Evolutionary conservation across 176 grass and related monocot species (phyloP).

Genomic region (Carex littledalei): DNA sequence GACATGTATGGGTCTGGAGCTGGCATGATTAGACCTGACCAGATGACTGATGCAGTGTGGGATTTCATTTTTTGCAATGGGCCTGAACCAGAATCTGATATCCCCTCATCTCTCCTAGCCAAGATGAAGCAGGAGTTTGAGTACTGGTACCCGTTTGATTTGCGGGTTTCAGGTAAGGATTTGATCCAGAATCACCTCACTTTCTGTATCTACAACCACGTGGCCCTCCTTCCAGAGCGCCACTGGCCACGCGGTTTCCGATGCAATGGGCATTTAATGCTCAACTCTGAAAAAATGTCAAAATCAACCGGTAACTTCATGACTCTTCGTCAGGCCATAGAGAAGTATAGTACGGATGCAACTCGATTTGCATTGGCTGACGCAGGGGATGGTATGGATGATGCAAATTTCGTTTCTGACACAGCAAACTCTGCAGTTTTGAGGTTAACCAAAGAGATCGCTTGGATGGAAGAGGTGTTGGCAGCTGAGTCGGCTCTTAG

Average conservation of each 20-base stretch:
- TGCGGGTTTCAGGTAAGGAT: conserved; percentile 78
- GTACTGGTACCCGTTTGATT: conserved; percentile 84
- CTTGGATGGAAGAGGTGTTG: conserved; percentile 81
- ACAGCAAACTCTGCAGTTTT: conserved; percentile 74
- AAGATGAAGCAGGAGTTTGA: conserved; percentile 82
- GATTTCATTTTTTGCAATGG: conserved; percentile 61
- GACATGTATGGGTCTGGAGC: conserved; percentile 58
- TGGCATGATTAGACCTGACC: conserved; percentile 38
- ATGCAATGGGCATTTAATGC: conserved; percentile 82
- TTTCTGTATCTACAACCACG: conserved; percentile 79
- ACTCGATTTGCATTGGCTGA: conserved; percentile 83
- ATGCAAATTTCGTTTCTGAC: conserved; percentile 85
- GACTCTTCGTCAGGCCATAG: conserved; percentile 56
- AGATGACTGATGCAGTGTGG: conserved; percentile 79
- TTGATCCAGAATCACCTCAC: conserved; percentile 79
- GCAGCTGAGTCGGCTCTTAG: conserved; percentile 49
- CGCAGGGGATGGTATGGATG: conserved; percentile 85
- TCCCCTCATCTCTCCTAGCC: conserved; percentile 37
- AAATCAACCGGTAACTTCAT: conserved; percentile 79
- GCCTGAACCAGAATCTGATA: conserved; percentile 38
- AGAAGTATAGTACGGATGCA: conserved; percentile 63
- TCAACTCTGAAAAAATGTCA: conserved; percentile 90
- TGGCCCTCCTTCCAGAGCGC: conserved; percentile 49
- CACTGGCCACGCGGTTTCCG: conserved; percentile 76
- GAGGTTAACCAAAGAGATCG: conserved; percentile 72